These are phyloP conservation scores for Mucor velutinosus DNA, from an alignment of 371 early-diverging fungal genomes.

Conservation along the genomic window DNA sequence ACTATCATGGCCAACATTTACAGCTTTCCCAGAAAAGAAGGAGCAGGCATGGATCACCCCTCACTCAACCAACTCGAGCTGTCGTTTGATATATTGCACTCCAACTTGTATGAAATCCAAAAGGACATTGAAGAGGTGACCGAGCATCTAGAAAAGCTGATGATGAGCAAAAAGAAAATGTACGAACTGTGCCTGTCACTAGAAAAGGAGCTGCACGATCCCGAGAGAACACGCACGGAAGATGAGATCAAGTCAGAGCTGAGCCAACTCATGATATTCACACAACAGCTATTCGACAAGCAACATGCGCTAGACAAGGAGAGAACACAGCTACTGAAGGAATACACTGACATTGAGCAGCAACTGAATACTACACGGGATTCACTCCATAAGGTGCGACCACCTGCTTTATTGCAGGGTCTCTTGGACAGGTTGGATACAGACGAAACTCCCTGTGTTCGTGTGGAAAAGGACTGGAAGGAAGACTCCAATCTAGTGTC, in stretches of 20 bases:
- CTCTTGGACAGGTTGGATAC: conserved; percentile 58
- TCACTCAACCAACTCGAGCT: conserved; percentile 59
- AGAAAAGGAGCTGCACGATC: conserved; percentile 30
- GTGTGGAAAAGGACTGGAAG: conserved; percentile 51
- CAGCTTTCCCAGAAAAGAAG: not conserved
- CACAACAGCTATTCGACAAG: conserved; percentile 39
- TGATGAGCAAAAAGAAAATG: conserved; percentile 51
- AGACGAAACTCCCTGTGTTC: conserved; percentile 30
- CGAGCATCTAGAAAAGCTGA: conserved; percentile 36
- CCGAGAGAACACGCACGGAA: conserved; percentile 2
- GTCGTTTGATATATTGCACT: conserved; percentile 56
- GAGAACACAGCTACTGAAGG: conserved; percentile 32
- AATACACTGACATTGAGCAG: conserved; percentile 35
- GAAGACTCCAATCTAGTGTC: conserved; percentile 53
- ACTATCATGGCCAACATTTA: not conserved
- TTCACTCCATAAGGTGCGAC: conserved; percentile 48
- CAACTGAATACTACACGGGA: conserved; percentile 41
- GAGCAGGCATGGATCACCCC: not conserved
- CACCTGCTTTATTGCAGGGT: conserved; percentile 55
- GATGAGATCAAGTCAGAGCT: conserved; percentile 30
- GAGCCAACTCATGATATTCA: conserved; percentile 29
- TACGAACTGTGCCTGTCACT: conserved; percentile 52
- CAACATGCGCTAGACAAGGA: conserved; percentile 35
- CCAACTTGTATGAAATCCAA: conserved; percentile 61
- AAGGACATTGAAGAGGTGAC: conserved; percentile 56